Conservation (phyloP, 306 rosid genomes). For the Rosa multiflora region DNA sequence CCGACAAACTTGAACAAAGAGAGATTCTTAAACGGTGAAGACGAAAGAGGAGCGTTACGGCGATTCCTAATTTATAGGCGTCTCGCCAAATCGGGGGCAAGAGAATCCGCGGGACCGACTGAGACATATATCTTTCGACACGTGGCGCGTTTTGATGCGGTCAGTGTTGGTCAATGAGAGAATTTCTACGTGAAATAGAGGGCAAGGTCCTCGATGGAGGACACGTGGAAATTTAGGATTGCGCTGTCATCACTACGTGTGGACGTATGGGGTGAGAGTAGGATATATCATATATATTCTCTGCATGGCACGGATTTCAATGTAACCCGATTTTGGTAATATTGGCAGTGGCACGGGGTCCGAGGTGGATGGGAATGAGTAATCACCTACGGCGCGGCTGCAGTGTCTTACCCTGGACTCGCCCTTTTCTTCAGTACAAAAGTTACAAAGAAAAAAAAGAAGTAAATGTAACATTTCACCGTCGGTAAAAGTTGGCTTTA, state of each 20-base stretch:
- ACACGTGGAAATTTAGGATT: constrained; percentile 16
- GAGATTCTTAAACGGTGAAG: background rate
- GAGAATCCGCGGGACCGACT: too few species aligned
- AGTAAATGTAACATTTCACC: background rate
- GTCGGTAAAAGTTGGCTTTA: background rate
- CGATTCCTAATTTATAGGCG: constrained; percentile 21
- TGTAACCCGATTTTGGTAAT: constrained; percentile 16
- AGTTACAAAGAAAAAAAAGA: background rate
- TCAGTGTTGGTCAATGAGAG: background rate
- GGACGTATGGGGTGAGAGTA: constrained; percentile 5
- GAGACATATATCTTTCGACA: background rate
- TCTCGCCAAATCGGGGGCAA: background rate
- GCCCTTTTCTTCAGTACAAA: background rate
- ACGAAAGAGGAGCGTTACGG: background rate
- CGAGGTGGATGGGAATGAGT: background rate
- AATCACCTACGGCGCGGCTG: background rate
- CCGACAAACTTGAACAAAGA: background rate
- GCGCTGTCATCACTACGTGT: constrained; percentile 17
- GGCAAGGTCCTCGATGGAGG: background rate
- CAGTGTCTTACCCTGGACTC: background rate
- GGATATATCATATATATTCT: constrained; percentile 8
- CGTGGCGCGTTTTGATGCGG: constrained; percentile 17
- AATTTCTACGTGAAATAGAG: background rate
- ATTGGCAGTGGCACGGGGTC: constrained; percentile 38
- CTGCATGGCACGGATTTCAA: constrained; percentile 17